Evolutionary conservation across 805 yeast species (phyloP), one percentile per base, ranked within the genome.

Genomic region (Cyberlindnera saturnus): DNA sequence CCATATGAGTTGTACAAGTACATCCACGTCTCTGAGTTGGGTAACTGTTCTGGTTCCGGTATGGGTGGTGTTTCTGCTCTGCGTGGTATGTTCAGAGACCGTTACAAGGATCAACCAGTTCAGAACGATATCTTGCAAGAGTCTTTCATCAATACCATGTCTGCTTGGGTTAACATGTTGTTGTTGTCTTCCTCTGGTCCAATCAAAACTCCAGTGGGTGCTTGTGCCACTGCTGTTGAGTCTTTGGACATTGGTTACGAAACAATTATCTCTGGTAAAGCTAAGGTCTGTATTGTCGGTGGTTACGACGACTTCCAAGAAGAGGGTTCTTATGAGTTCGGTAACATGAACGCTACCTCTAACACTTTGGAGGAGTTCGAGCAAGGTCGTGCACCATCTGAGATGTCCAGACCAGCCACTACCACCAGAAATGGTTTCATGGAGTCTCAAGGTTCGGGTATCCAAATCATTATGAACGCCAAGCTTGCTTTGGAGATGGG

Each of bases 401-500:
- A 93, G 69, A 93, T 93, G 98, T 91, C 98, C 23, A 86, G 99
- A 72, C 99, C 99, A 45, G 78, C 97, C 43, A 90, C 99, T 41
- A 84, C 97, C 34, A 74, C 96, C 38, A 86, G 99, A 77, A 77
- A 83, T 57, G 99, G 99, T 57, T 93, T 93, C 75, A 93, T 93
- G 98, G 99, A 93, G 76, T 83, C 99, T 34, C 99, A 93, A 71
- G 99, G 99, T 76, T 80, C 98, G 42, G 99, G 99, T 81, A 85
- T 87, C 56, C 97, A 93, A 75, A 82, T 93, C 52, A 79, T 93
- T 52, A 93, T 93, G 99, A 78, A 81, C 53, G 99, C 97, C 42
- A 88, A 84, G 54, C 73, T 93, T 53, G 99, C 99, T 32, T 60
- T 93, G 55, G 80, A 84, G 64, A 93, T 93, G 99, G 99, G 99